These are phyloP conservation scores for Alternaria triticina DNA, from an alignment of 2,329 filamentous ascomycete genomes.

Conservation along the genomic window DNA sequence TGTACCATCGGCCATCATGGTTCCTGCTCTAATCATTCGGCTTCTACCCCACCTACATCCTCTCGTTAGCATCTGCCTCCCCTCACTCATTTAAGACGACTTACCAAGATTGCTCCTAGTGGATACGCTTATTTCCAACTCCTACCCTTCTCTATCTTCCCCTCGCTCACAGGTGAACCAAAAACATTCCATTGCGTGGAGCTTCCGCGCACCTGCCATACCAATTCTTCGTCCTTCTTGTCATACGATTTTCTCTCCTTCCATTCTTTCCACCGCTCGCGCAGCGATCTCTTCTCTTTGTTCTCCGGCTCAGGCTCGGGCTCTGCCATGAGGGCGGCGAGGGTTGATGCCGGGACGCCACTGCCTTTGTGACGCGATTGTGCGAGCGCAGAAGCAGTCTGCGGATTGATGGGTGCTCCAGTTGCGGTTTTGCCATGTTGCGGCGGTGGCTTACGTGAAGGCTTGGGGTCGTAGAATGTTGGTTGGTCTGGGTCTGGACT, in stretches of 20 bases:
- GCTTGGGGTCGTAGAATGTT: conserved; percentile 7
- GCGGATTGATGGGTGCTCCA: neutral
- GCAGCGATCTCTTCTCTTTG: neutral
- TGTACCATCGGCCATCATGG: conserved; percentile 2
- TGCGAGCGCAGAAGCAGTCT: neutral
- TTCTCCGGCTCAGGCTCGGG: neutral
- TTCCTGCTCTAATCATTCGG: neutral
- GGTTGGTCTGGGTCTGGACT: conserved; percentile 1
- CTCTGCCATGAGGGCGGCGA: neutral
- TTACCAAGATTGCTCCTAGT: neutral
- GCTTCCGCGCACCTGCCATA: neutral
- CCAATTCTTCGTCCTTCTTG: neutral
- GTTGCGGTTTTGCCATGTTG: neutral
- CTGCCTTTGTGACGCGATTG: neutral
- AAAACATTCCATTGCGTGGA: neutral
- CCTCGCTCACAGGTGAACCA: neutral
- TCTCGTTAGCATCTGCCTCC: neutral
- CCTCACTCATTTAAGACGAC: too few species aligned
- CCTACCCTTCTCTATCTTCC: neutral
- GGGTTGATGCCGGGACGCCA: neutral
- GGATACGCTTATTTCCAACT: neutral
- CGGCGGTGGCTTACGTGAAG: conserved; percentile 9
- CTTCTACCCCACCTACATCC: neutral
- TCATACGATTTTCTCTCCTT: neutral
- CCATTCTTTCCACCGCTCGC: neutral